Evolutionary conservation across 495 filamentous ascomycete genomes (phyloP), one percentile per base, ranked within the genome.

Genomic region (Penicillium roqueforti): DNA sequence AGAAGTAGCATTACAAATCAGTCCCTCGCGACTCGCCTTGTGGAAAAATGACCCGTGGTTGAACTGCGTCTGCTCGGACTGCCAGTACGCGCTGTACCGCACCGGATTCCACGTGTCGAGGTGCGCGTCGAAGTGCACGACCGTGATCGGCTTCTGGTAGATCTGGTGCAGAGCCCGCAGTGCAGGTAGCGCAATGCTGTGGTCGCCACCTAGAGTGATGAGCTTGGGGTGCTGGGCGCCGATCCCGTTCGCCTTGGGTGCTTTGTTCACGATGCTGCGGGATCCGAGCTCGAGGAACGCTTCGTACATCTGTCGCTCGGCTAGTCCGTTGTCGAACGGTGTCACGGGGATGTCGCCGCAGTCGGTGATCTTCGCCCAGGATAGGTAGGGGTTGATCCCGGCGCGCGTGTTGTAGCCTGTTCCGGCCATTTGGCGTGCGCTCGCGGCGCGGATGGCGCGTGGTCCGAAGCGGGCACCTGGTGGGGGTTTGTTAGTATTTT

Each of bases 31-130:
- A 42, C 81, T 82, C 3, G 89, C 89, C 44, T 90, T 77, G 82
- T 87, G 88, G 77, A 95, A 93, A 82, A 92, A 91, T 43, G 77
- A 85, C 4, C 89, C 89, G 68, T 95, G 89, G 63, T 84, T 92
- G 72, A 92, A 95, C 54, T 82, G 76, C 8, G 81, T 76, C 63
- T 88, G 87, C 62, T 82, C 77, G 11, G 76, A 80, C 7, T 76
- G 68, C 89, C 89, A 95, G 47, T 83, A 83, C 13, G 80, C 83
- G 0, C 86, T 84, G 68, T 92, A 92, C 51, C 86, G 87, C 11
- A 79, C 80, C 1, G 90, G 89, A 63, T 90, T 83, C 89, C 89
- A 92, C 4, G 89, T 93, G 63, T 95, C 89, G 0, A 88, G 76
- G 63, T 89, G 85, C 9, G 83, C 88, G 61, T 93, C 90, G 68